Conservation (phyloP, 768 basidiomycete species). For the Tylopilus sp. region DNA sequence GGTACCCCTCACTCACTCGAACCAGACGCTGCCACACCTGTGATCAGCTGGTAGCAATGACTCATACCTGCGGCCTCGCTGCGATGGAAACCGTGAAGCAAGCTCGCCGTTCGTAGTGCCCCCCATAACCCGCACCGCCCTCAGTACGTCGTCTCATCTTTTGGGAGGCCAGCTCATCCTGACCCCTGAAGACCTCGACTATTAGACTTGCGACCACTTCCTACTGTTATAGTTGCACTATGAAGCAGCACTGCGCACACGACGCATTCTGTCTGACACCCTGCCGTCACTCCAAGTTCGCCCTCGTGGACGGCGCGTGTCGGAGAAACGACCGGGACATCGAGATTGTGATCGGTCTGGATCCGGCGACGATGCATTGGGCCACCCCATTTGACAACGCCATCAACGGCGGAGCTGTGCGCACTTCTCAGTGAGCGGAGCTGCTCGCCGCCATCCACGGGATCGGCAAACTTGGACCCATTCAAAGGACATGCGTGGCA, state of each 20-base stretch:
- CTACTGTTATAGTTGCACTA: constrained; percentile 12
- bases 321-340: constrained; percentile 23
- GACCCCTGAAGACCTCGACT: constrained; percentile 11
- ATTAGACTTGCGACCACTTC: constrained; percentile 11
- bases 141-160: constrained; percentile 16
- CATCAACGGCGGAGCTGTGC: constrained; percentile 15
- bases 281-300: constrained; percentile 29
- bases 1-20: too few relatives aligned
- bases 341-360: constrained; percentile 32
- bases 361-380: constrained; percentile 19
- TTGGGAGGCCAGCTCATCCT: neutral
- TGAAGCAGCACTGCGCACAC: neutral
- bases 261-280: neutral
- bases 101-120: neutral
- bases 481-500: too few relatives aligned
- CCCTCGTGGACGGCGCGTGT: constrained; percentile 37
- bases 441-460: constrained; percentile 31
- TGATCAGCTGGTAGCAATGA: too few relatives aligned
- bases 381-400: constrained; percentile 24
- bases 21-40: too few relatives aligned
- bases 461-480: too few relatives aligned
- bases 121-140: constrained; percentile 1
- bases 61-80: too few relatives aligned
- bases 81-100: too few relatives aligned
- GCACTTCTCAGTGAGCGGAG: constrained; percentile 35